phyloP scores from a whole-genome alignment of 2,329 filamentous ascomycete species.

The Teratosphaeria epicoccoides region DNA sequence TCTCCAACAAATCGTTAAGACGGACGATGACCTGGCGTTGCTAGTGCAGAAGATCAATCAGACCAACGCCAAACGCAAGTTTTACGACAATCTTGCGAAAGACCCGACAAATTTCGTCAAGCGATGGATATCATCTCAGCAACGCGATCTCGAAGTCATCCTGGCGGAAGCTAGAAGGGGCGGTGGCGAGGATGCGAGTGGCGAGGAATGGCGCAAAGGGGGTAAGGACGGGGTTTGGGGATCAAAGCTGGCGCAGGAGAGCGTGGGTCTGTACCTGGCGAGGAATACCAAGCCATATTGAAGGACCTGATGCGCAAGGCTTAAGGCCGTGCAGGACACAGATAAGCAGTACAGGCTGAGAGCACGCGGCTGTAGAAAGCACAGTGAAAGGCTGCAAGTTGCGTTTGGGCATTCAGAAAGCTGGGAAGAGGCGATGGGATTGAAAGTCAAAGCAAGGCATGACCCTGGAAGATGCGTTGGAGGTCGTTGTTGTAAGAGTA shows the following conservation, averaged over 20 bases:
- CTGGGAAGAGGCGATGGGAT: too few species aligned
- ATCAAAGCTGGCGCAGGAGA: conserved; percentile 49
- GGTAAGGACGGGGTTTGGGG: conserved; percentile 55
- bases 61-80: conserved; percentile 82
- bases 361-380: too few species aligned
- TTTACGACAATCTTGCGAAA: conserved; percentile 65
- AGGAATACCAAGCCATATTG: conserved; percentile 13
- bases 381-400: too few species aligned
- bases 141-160: conserved; percentile 78
- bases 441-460: too few species aligned
- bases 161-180: conserved; percentile 65
- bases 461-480: too few species aligned
- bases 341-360: too few species aligned
- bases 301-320: too few species aligned
- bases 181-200: conserved; percentile 36
- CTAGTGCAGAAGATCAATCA: conserved; percentile 73
- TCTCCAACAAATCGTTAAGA: conserved; percentile 61
- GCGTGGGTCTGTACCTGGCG: conserved; percentile 48
- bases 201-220: conserved; percentile 60
- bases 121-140: conserved; percentile 84
- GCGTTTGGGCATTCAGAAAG: too few species aligned
- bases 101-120: conserved; percentile 78
- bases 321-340: too few species aligned
- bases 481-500: too few species aligned
- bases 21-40: conserved; percentile 79